A percentile compares a stretch with the other conserved stretches of the same genome.
Conservation (phyloP, 192 early-diverging fungal genomes). For the Coemansia sp. region DNA sequence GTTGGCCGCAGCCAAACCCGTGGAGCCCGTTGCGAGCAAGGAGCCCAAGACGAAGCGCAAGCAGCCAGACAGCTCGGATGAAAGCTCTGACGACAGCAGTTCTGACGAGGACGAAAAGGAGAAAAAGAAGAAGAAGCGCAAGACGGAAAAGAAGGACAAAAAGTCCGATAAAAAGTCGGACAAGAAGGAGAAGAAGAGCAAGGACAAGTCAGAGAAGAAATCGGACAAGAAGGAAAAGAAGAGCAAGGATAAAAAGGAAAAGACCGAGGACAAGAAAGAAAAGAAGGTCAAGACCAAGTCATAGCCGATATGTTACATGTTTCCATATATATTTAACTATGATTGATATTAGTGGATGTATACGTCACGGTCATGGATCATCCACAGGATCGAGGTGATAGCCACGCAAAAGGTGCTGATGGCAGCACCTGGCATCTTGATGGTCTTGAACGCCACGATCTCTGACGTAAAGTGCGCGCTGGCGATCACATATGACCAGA, state of each 20-base stretch:
- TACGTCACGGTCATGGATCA: constrained; percentile 49
- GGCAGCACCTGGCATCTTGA: constrained; percentile 65
- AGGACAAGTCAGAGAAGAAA: constrained; percentile 18
- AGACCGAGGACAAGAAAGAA: constrained; percentile 18
- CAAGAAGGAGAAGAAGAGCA: constrained; percentile 21
- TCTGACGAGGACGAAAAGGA: constrained; percentile 16
- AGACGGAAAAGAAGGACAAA: constrained; percentile 5
- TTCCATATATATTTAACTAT: constrained; percentile 8
- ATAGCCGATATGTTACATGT: background rate
- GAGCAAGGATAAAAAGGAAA: constrained; percentile 11
- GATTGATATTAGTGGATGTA: constrained; percentile 27
- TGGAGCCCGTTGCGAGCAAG: constrained; percentile 4
- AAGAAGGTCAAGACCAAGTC: constrained; percentile 1
- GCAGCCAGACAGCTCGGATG: constrained; percentile 4
- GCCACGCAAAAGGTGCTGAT: constrained; percentile 70
- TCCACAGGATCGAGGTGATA: constrained; percentile 57
- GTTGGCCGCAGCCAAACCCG: background rate
- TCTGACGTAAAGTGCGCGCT: constrained; percentile 71
- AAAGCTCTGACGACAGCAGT: constrained; percentile 12
- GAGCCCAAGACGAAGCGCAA: constrained; percentile 12
- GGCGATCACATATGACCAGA: constrained; percentile 75
- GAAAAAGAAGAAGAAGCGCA: constrained; percentile 21
- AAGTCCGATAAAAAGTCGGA: constrained; percentile 6
- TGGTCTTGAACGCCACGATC: constrained; percentile 63
- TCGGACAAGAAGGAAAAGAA: constrained; percentile 19